These are phyloP conservation scores for Xylaria palmicola DNA, from an alignment of 495 filamentous ascomycete species.

Conservation along the genomic window DNA sequence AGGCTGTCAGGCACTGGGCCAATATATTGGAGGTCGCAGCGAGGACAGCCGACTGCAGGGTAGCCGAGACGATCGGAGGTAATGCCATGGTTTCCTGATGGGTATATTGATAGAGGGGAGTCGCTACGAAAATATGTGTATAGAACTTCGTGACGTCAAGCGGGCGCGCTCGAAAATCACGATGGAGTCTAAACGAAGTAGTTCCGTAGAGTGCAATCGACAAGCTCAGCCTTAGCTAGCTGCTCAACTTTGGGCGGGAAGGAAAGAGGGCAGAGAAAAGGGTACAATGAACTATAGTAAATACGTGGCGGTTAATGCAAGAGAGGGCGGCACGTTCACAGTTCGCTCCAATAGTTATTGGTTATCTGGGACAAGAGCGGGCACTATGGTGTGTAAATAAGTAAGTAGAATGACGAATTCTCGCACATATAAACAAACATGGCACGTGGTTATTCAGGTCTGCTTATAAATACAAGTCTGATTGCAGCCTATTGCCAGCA, in stretches of 20 bases:
- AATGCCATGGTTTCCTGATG: slow-evolving; percentile 27
- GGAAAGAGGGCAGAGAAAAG: background rate
- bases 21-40: slow-evolving; percentile 76
- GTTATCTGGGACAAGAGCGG: background rate
- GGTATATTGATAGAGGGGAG: background rate
- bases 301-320: slow-evolving; percentile 2
- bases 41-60: slow-evolving; percentile 70
- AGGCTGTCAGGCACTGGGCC: slow-evolving; percentile 74
- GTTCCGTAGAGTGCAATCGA: background rate
- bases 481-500: background rate
- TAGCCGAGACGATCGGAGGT: slow-evolving; percentile 61
- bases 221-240: background rate
- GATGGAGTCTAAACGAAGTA: no score
- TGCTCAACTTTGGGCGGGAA: background rate
- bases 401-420: background rate
- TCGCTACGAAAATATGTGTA: background rate
- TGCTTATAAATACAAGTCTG: background rate
- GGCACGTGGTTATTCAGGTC: background rate
- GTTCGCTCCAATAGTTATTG: background rate
- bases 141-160: background rate
- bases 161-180: no score
- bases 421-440: background rate
- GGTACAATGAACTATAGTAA: background rate
- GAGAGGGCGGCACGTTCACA: background rate
- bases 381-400: background rate